A percentile compares a stretch with the other conserved stretches of the same genome.
Evolutionary conservation across 2,329 filamentous ascomycete genomes (phyloP).

Genomic region (Conoideocrella luteorostrata): DNA sequence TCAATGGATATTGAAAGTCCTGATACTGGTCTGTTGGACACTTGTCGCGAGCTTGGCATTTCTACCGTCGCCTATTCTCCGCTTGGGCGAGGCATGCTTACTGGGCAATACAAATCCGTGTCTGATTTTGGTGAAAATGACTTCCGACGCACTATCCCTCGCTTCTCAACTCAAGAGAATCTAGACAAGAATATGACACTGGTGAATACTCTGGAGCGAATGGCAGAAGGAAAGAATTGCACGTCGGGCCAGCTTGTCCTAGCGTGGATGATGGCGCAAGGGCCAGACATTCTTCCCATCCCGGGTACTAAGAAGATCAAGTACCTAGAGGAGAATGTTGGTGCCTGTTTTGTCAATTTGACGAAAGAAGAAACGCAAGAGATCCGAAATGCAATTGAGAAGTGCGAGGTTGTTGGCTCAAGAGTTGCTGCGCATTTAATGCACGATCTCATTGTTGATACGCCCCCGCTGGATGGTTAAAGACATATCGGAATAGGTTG

Average conservation of each 20-base stretch:
- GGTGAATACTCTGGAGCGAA: background rate
- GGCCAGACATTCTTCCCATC: conserved; percentile 51
- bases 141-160: conserved; percentile 9
- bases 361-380: background rate
- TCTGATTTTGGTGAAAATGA: conserved; percentile 37
- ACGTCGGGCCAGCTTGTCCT: conserved; percentile 50
- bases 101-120: too few species aligned
- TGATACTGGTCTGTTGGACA: too few species aligned
- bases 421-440: background rate
- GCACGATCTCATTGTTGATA: background rate
- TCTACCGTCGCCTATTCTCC: conserved; percentile 52
- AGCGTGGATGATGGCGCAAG: conserved; percentile 55
- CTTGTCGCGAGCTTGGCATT: conserved; percentile 50
- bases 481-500: too few species aligned
- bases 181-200: background rate
- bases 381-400: background rate
- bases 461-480: background rate
- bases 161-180: background rate
- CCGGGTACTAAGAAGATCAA: conserved; percentile 37
- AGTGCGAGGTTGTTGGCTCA: background rate
- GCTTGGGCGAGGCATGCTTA: conserved; percentile 52
- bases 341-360: background rate
- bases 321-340: conserved; percentile 33
- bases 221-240: conserved; percentile 42
- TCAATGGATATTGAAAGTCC: too few species aligned